Base-by-base conservation (phyloP, 225 moss, liverwort and hornwort species). In the Sphagnum contortum region DNA sequence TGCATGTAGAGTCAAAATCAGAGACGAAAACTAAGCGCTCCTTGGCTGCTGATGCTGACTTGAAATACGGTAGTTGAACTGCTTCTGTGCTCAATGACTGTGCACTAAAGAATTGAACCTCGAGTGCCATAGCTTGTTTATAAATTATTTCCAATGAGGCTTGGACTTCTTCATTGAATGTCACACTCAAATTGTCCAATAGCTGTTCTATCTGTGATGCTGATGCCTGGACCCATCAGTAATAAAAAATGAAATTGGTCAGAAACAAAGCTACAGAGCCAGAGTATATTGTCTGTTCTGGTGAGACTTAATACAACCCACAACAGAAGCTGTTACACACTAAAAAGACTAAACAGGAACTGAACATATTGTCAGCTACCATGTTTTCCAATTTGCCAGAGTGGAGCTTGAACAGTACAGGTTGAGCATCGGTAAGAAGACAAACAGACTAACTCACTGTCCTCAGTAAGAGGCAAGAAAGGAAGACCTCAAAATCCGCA, bases 1-100 rank as follows among this genome's bases (percentile, higher is more conserved):
- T 92, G 77, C 90, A 93, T 0, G 96, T 98, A 46, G 87, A 89
- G 67, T 93, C 96, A 60, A 98, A 98, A 67, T 98, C 96, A 5
- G 96, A 87, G 3, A 83, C 81, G 50, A 98, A 75, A 14, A 90
- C 49, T 55, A 81, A 69, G 47, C 73, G 76, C 12, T 67, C 71
- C 29, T 73, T 68, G 45, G 83, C 75, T 58, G 79, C 80, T 49
- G 65, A 55, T 47, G 71, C 70, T 6, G 52, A 73, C 46, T 64
- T 82, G 76, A 88, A 73, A 6, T 84, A 75, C 45, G 95, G 95
- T 14, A 83, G 49, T 7, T 66, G 73, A 48, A 81, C 67, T 52
- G 73, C 60, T 62, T 74, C 66, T 55, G 56, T 12, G 66, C 57
- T 3, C 7, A 79, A 52, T 9, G 54, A 49, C 69, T 92, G 95